Evolutionary conservation across 805 yeast genomes (phyloP).

Genomic region (Candida vartiovaarae): DNA sequence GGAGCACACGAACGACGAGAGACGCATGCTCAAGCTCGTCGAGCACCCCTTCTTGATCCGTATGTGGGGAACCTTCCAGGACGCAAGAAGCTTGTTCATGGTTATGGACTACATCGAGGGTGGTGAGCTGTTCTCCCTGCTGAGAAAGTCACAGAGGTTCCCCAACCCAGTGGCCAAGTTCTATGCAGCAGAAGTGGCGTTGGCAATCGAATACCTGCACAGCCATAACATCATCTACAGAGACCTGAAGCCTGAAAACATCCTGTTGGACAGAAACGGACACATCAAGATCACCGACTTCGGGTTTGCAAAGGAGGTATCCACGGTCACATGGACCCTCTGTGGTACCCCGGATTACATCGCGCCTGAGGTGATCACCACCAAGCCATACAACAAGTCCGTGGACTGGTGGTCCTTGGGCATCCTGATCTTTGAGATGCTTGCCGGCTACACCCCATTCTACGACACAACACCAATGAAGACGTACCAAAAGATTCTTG

Average conservation of each 20-base stretch:
- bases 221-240: conserved; percentile 81
- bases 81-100: conserved; percentile 76
- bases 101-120: conserved; percentile 97
- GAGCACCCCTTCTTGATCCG: conserved; percentile 87
- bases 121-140: conserved; percentile 81
- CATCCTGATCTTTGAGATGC: conserved; percentile 86
- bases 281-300: conserved; percentile 90
- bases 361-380: conserved; percentile 92
- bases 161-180: conserved; percentile 96
- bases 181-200: conserved; percentile 83
- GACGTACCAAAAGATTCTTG: conserved; percentile 85
- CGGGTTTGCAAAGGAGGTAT: conserved; percentile 92
- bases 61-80: conserved; percentile 98
- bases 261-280: conserved; percentile 79
- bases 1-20: conserved; percentile 93
- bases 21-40: conserved; percentile 78
- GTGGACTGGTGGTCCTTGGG: conserved; percentile 99
- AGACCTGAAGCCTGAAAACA: conserved; percentile 91
- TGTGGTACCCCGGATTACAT: conserved; percentile 97
- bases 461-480: conserved; percentile 91
- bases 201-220: conserved; percentile 86
- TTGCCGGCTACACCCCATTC: conserved; percentile 92
- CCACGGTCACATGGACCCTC: conserved; percentile 85
- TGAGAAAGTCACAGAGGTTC: conserved; percentile 83
- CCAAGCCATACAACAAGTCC: conserved; percentile 89